These are phyloP conservation scores for Triticum timopheevii DNA, from an alignment of 176 grass and related monocot genomes.

Conservation along the genomic window DNA sequence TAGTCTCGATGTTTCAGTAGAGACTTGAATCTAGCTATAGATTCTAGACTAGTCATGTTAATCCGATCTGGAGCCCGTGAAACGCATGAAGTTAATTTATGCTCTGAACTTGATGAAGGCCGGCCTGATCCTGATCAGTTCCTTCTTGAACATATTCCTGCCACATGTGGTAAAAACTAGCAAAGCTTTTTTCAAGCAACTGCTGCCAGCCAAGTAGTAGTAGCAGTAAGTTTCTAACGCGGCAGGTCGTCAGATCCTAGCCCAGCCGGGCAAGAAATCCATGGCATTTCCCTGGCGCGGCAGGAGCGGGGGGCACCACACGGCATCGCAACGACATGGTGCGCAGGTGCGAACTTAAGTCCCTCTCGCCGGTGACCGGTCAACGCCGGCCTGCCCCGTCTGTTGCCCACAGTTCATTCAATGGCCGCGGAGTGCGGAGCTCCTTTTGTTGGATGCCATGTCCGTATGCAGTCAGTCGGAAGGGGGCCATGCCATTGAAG, in stretches of 20 bases:
- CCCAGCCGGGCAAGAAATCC: background rate
- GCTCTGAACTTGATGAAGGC: background rate
- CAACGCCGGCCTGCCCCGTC: background rate
- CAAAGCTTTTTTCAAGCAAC: too few relatives aligned
- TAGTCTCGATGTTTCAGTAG: background rate
- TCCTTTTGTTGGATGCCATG: background rate
- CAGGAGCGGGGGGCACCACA: background rate
- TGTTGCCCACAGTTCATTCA: constrained; percentile 11
- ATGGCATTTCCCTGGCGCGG: background rate
- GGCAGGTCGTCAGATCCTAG: constrained; percentile 1
- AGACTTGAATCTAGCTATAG: background rate
- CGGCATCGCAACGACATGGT: background rate
- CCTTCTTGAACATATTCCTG: background rate
- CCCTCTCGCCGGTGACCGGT: constrained; percentile 4
- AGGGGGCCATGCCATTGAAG: constrained; percentile 32
- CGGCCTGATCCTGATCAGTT: background rate
- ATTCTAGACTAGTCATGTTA: constrained; percentile 20
- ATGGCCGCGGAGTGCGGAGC: background rate
- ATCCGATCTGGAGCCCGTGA: background rate
- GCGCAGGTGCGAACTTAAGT: background rate
- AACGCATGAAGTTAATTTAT: background rate
- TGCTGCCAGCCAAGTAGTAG: too few relatives aligned
- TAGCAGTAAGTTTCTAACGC: background rate
- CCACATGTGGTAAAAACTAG: constrained; percentile 1
- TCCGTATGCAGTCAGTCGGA: background rate